Base-by-base conservation (phyloP, 345 rosid genomes). In the Angophora floribunda region DNA sequence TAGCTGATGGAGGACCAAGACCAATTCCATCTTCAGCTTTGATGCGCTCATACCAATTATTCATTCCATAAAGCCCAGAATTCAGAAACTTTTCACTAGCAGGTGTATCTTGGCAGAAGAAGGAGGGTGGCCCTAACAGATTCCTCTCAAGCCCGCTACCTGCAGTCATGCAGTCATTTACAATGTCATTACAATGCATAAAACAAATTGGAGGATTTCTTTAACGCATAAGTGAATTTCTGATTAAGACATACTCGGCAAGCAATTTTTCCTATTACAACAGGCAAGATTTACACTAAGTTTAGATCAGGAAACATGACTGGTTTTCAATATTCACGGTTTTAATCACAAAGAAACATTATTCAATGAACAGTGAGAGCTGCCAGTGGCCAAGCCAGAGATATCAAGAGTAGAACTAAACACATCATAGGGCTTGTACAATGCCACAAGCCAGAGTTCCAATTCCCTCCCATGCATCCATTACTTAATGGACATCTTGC, bases 71-170 rank as follows among this genome's bases (percentile, higher is more conserved):
- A 82, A 87, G 94, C 87, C 90, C 93, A 59, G 91, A 89, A 90
- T 94, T 88, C 67, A 91, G 67, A 75, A 89, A 87, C 86, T 86
- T 78, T 51, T 85, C 90, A 55, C 88, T 63, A 4, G 95, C 93
- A 52, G 94, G 92, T 63, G 92, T 70, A 67, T 94, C 96, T 89
- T 93, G 93, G 92, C 95, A 94, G 80, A 94, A 90, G 84, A 96
- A 93, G 57, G 95, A 93, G 79, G 97, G 45, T 88, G 91, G 63
- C 36, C 88, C 70, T 47, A 91, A 89, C 63, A 90, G 86, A 85
- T 86, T 89, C 61, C 92, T 92, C 7, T 87, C 89, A 91, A 90
- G 90, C 87, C 90, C 90, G 88, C 90, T 87, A 51, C 93, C 93
- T 86, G 89, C 89, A 88, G 90, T 80, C 52, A 8, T 12, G 28